Percentiles rank a stretch among this genome's conserved stretches.
Conservation (phyloP, 495 filamentous ascomycete genomes). For the Beverwykella pulmonaria region DNA sequence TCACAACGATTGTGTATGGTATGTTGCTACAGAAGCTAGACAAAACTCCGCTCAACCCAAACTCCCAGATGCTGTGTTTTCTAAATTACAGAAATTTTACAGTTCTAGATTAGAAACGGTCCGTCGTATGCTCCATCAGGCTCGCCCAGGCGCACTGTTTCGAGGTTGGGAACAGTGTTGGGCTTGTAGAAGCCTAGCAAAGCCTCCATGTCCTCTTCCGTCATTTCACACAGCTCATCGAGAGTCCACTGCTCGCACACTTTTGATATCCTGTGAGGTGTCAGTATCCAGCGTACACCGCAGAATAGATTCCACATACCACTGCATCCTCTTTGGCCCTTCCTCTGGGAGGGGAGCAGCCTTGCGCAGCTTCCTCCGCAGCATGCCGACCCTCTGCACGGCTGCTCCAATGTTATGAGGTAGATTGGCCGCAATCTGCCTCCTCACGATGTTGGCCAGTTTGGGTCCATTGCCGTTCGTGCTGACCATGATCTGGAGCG, state of each 20-base stretch:
- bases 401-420: slow-evolving; percentile 79
- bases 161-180: slow-evolving; percentile 43
- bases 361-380: slow-evolving; percentile 77
- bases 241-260: slow-evolving; percentile 87
- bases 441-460: slow-evolving; percentile 81
- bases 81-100: background rate
- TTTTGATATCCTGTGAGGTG: slow-evolving; percentile 71
- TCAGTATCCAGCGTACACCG: background rate
- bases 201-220: slow-evolving; percentile 79
- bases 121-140: slow-evolving; percentile 44
- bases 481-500: slow-evolving; percentile 95
- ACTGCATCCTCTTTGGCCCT: slow-evolving; percentile 88
- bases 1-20: too few species aligned
- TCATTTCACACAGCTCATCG: slow-evolving; percentile 83
- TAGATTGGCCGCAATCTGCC: slow-evolving; percentile 75
- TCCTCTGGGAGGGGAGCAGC: slow-evolving; percentile 72
- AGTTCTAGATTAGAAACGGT: slow-evolving; percentile 36
- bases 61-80: background rate
- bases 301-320: slow-evolving; percentile 54
- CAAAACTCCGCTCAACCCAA: background rate
- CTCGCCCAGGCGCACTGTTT: slow-evolving; percentile 42
- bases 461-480: slow-evolving; percentile 97
- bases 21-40: background rate
- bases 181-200: slow-evolving; percentile 70
- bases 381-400: slow-evolving; percentile 75